Base-by-base conservation (phyloP, 1,284 basidiomycete genomes). In the Golubevia sp. region DNA sequence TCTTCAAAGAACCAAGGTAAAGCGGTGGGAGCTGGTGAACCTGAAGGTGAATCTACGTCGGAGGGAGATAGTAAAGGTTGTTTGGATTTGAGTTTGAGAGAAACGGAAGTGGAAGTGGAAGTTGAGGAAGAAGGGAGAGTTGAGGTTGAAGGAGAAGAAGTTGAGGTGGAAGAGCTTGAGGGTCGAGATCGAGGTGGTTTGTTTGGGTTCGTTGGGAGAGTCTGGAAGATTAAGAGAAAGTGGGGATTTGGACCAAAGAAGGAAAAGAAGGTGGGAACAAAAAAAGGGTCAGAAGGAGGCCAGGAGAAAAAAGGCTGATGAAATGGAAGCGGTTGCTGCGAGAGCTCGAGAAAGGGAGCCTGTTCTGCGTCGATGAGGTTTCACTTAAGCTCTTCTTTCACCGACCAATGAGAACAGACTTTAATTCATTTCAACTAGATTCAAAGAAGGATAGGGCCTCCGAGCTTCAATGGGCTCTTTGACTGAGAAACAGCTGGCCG, bases 1-100 rank as follows among this genome's bases (percentile, higher is more conserved):
- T 81, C 78, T 53, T 79, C 78, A 27, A 77, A 77, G 50, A 81
- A 81, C 78, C 78, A 81, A 6, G 76, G 78, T 26, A 68, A 58
- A 7, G 63, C 20, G 4, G 53, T 51, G 18, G 65, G 27, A n/a
- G 61, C 55, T 18, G 63, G 56, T 13, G 63, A 64, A 24, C 60
- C 59, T 3, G 26, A 51, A 58, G 57, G 51, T 38, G 27, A 34
- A 15, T 8, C 34, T 38, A 11, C 20, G 24, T 34, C 50, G 20
- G 48, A 34, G 24, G 18, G 5, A 30, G 1, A 20, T 1, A 23
- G 5, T 15, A 3, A 58, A 25, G 18, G 24, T 24, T 49, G n/a
- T 18, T 13, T 18, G 48, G 15, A 48, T 49, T 21, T 24, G 13
- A 25, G 1, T 5, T 13, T 53, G 11, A 49, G n/a, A 21, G 49